Base-by-base conservation (phyloP, 768 basidiomycete genomes). In the Amanita fuliginea region DNA sequence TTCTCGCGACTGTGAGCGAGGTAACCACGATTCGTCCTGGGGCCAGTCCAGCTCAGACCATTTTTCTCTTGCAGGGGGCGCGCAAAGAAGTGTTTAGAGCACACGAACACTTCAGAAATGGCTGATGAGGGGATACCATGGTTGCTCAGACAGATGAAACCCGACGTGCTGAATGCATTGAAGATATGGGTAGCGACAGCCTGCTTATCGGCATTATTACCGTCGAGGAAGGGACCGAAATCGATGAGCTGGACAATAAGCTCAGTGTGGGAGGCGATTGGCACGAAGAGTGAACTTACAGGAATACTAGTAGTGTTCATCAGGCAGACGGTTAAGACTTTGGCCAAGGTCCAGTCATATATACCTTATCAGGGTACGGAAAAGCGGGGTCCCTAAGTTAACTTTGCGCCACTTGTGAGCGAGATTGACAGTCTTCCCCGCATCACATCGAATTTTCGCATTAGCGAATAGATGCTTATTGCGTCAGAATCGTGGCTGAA, bases 11-110 rank as follows among this genome's bases (percentile, higher is more conserved):
- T 90, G 34, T 86, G 69, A 54, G 72, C 67, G 43, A 93, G 86
- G 61, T 90, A 92, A 28, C 90, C 90, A 49, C 91, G 76, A 57
- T 94, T 91, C 6, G 87, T 76, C 35, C 86, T 79, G 52, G 89
- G 87, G 60, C 89, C 86, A 49, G 86, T 82, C 89, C 89, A 92
- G 50, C 80, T 79, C 5, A 91, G 72, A 52, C 69, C 66, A 42
- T 72, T 67, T 81, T 87, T 42, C 26, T 42, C 13, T 8, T 42
- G 24, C 42, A 74, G 30, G 61, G 71, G 71, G 32, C 22, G 32
- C 35, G 46, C 42, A 16, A 47, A 36, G 30, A 32, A 40, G 4
- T 24, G 24, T 4, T 30, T 34, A 24, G 32, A 42, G 6, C 3
- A 34, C n/a, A 8, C 18, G 10, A 45, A 28, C 28, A 22, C 48